These are phyloP conservation scores for Nakazawaea ernobii DNA, from an alignment of 805 yeast genomes.

Conservation along the genomic window DNA sequence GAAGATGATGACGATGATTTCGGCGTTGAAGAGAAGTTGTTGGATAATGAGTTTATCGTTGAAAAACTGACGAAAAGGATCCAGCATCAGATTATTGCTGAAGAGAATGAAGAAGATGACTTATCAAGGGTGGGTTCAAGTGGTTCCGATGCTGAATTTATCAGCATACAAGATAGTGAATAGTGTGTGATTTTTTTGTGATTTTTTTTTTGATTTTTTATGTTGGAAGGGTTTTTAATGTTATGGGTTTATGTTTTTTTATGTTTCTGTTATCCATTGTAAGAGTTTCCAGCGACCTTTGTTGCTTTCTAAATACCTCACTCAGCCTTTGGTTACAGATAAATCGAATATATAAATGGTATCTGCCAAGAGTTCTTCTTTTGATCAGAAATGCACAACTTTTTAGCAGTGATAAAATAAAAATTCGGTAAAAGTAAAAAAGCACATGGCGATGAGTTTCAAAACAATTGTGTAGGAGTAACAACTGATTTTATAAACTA, in stretches of 20 bases:
- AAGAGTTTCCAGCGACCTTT: no score
- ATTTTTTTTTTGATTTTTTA: no score
- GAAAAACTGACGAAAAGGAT: constrained; percentile 13
- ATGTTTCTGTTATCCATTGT: no score
- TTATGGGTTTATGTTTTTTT: no score
- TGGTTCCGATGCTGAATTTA: not conserved
- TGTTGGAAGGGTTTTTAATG: not conserved
- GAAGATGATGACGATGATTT: constrained; percentile 10
- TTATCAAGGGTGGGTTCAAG: not conserved
- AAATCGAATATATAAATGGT: no score
- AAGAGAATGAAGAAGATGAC: not conserved
- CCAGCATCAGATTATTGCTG: constrained; percentile 15
- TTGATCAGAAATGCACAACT: not conserved
- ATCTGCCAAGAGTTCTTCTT: no score
- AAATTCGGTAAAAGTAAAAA: not conserved
- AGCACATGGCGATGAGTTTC: constrained; percentile 7
- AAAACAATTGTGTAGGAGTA: no score
- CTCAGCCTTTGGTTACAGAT: no score
- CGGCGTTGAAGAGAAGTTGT: constrained; percentile 2
- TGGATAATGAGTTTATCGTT: constrained; percentile 13
- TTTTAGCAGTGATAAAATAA: not conserved
- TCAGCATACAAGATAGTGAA: not conserved
- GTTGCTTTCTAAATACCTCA: no score
- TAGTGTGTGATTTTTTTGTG: not conserved
- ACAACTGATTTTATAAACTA: no score